phyloP scores from a whole-genome alignment of 352 stramenopile genomes.

The Pythium aquatile region DNA sequence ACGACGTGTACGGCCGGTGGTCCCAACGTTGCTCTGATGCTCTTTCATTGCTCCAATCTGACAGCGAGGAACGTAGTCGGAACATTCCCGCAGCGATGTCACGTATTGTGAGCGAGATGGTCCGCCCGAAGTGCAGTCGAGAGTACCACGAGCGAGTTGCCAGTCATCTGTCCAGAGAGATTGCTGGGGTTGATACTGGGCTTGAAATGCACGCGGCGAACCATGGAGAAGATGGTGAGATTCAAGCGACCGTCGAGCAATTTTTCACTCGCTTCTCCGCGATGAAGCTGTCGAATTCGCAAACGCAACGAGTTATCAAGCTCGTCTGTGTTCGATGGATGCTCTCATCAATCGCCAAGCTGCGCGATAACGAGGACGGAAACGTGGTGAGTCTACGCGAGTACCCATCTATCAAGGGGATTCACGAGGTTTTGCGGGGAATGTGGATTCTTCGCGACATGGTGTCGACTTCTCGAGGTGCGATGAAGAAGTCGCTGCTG shows the following conservation, averaged over 20 bases:
- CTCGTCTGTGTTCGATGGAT: constrained; percentile 20
- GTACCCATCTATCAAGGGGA: not conserved
- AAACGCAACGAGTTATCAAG: constrained; percentile 26
- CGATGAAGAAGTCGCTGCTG: constrained; percentile 44
- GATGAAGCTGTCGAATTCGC: constrained; percentile 30
- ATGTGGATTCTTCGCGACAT: constrained; percentile 36
- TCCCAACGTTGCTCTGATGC: not conserved
- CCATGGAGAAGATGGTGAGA: not conserved
- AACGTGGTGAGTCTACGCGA: not conserved
- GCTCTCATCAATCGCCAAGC: constrained; percentile 1
- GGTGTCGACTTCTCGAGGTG: constrained; percentile 47
- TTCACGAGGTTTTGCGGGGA: not conserved
- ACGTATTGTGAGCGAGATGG: not conserved
- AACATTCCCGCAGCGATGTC: not conserved
- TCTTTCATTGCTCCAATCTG: not conserved
- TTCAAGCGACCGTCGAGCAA: constrained; percentile 9
- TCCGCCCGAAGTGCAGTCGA: not conserved
- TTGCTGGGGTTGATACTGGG: not conserved
- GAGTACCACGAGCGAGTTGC: not conserved
- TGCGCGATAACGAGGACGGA: not conserved
- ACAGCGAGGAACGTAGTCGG: not conserved
- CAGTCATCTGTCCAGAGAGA: not conserved
- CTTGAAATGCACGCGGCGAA: not conserved
- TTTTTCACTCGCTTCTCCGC: constrained; percentile 13
- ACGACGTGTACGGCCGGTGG: constrained; percentile 19